Conservation (phyloP, 75 land plant species). For the Cryptomeria japonica region DNA sequence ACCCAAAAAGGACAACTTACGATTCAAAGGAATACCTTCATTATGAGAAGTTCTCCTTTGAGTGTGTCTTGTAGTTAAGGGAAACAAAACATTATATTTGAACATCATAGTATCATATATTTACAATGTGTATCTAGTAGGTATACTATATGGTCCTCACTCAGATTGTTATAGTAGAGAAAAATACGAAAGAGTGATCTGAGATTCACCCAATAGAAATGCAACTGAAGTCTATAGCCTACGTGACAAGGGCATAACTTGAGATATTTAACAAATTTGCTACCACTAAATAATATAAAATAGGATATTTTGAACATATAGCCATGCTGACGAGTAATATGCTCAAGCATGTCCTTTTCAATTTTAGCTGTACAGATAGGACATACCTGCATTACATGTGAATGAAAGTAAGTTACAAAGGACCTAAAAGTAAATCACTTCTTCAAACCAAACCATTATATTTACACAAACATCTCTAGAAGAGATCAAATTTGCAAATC, state of each 20-base stretch:
- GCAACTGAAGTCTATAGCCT: not conserved
- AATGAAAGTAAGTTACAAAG: not conserved
- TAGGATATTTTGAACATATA: slow-evolving; percentile 88
- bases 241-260: not conserved
- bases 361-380: slow-evolving; percentile 71
- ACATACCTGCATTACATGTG: slow-evolving; percentile 57
- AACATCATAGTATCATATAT: not conserved
- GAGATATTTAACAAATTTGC: not conserved
- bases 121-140: too few relatives aligned
- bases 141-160: not conserved
- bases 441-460: not conserved
- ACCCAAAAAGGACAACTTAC: slow-evolving; percentile 44
- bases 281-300: not conserved
- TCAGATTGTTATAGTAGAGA: not conserved
- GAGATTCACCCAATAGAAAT: not conserved
- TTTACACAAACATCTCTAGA: not conserved
- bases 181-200: not conserved
- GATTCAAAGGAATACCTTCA: slow-evolving; percentile 36
- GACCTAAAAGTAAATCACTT: not conserved
- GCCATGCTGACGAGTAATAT: slow-evolving; percentile 77
- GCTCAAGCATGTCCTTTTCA: slow-evolving; percentile 64
- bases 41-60: slow-evolving; percentile 51
- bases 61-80: slow-evolving; percentile 65
- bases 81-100: slow-evolving; percentile 8
- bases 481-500: not conserved